These are phyloP conservation scores for Aureobasidium sp. DNA, from an alignment of 2,329 filamentous ascomycete species.

Conservation along the genomic window DNA sequence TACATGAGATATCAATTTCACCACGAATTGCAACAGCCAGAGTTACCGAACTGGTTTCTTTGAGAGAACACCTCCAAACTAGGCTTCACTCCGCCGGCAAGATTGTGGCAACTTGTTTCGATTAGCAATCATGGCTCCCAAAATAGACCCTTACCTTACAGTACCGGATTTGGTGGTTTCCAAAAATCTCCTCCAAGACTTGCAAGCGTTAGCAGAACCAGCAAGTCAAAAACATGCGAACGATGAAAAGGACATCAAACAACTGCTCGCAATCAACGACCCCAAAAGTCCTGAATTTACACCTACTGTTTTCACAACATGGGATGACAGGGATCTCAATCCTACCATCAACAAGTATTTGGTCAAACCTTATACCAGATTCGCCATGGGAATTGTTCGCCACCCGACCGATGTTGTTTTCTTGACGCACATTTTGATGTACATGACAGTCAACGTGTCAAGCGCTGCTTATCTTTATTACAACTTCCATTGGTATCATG, in stretches of 20 bases:
- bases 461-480: constrained; percentile 60
- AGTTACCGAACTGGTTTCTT: no score
- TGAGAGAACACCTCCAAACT: no score
- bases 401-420: constrained; percentile 68
- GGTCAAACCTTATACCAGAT: constrained; percentile 53
- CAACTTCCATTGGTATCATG: constrained; percentile 62
- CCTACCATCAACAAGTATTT: constrained; percentile 42
- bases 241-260: constrained; percentile 33
- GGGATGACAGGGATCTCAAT: constrained; percentile 44
- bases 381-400: constrained; percentile 53
- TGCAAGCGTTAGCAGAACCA: constrained; percentile 15
- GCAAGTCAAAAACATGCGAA: constrained; percentile 9
- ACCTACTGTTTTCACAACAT: constrained; percentile 49
- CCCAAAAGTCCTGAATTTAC: constrained; percentile 43
- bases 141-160: constrained; percentile 31
- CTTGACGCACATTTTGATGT: constrained; percentile 67
- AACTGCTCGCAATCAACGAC: constrained; percentile 46
- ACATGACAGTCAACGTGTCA: constrained; percentile 62
- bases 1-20: no score
- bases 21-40: no score
- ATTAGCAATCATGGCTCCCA: constrained; percentile 15
- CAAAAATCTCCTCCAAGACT: constrained; percentile 32
- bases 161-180: constrained; percentile 35
- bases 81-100: no score
- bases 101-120: no score